Conservation (phyloP, 768 basidiomycete species). For the Boletus bicolor region DNA sequence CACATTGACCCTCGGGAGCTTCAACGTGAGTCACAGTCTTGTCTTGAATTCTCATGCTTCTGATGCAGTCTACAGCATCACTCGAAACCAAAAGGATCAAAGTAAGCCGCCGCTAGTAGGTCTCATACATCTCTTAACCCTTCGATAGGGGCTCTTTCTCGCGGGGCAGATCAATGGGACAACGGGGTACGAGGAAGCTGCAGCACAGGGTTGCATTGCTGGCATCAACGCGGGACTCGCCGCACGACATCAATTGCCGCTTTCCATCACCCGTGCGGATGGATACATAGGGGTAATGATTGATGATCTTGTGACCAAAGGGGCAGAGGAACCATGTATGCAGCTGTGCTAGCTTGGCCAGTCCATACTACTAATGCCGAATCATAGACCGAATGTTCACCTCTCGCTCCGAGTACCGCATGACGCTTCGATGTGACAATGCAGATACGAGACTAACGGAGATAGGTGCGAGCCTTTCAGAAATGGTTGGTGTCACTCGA, state of each 20-base stretch:
- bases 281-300: conserved; percentile 89
- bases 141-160: conserved; percentile 68
- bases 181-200: conserved; percentile 93
- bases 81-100: conserved; percentile 83
- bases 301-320: conserved; percentile 85
- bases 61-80: conserved; percentile 47
- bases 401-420: conserved; percentile 84
- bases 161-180: conserved; percentile 93
- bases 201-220: conserved; percentile 84
- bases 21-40: conserved; percentile 45
- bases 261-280: conserved; percentile 78
- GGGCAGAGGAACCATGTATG: conserved; percentile 87
- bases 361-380: neutral
- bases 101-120: conserved; percentile 32
- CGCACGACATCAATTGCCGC: conserved; percentile 50
- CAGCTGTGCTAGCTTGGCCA: neutral
- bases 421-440: conserved; percentile 86
- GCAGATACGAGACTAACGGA: conserved; percentile 81
- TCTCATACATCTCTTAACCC: neutral
- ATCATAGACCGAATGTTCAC: conserved; percentile 88
- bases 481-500: neutral
- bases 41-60: neutral
- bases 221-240: conserved; percentile 84
- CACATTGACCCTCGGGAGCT: conserved; percentile 85
- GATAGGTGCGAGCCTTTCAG: conserved; percentile 46